A percentile compares a stretch with the other conserved stretches of the same genome.
phyloP scores from a whole-genome alignment of 2,329 filamentous ascomycete species.

The Thermothelomyces thermophilus region DNA sequence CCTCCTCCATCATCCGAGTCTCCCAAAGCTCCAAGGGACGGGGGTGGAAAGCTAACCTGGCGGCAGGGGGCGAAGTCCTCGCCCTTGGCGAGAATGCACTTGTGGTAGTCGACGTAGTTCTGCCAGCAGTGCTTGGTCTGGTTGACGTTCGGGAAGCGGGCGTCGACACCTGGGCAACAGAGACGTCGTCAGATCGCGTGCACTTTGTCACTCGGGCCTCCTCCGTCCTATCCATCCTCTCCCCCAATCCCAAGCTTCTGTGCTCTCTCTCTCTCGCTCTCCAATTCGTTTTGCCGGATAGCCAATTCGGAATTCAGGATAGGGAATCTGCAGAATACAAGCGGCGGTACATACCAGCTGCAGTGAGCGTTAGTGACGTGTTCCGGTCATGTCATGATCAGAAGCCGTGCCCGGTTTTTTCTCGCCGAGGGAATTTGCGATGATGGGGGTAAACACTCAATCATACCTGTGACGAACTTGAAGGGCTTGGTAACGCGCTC shows the following conservation, averaged over 20 bases:
- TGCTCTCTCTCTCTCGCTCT: neutral
- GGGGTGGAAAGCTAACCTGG: conserved; percentile 57
- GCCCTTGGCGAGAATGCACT: conserved; percentile 97
- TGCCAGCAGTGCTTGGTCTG: conserved; percentile 99
- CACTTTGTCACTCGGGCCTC: conserved; percentile 9
- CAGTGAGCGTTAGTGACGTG: conserved; percentile 21
- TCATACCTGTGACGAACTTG: conserved; percentile 99
- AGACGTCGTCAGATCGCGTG: conserved; percentile 27
- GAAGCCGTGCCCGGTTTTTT: conserved; percentile 28
- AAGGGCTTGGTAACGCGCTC: conserved; percentile 94
- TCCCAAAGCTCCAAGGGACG: neutral
- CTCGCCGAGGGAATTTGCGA: conserved; percentile 24
- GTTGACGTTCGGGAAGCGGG: conserved; percentile 98
- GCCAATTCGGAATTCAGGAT: conserved; percentile 12
- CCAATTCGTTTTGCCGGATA: conserved; percentile 5
- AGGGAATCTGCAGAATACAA: neutral
- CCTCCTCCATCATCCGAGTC: neutral
- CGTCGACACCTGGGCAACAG: conserved; percentile 78
- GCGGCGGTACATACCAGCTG: conserved; percentile 24
- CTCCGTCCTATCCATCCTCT: conserved; percentile 19
- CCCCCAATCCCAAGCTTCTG: neutral
- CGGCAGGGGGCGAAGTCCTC: conserved; percentile 97
- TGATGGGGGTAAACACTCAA: conserved; percentile 26
- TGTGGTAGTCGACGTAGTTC: conserved; percentile 99
- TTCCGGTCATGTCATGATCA: conserved; percentile 16